Evolutionary conservation across 495 filamentous ascomycete genomes (phyloP).

Genomic region (Friedmanniomyces endolithicus): DNA sequence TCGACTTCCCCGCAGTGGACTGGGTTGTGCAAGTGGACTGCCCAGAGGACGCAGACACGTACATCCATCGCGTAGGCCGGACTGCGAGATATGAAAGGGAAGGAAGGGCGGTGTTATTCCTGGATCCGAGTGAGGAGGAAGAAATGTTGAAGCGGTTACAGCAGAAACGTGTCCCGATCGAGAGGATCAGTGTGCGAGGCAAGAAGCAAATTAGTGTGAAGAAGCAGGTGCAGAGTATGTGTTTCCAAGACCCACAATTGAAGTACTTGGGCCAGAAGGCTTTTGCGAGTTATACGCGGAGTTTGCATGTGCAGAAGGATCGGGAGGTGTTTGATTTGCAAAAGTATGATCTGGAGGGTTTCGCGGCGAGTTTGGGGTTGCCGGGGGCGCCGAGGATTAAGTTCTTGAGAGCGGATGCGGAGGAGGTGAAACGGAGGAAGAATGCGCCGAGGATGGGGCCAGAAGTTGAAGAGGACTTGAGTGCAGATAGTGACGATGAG

Average conservation of each 20-base stretch:
- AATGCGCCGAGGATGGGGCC: constrained; percentile 41
- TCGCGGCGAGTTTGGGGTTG: constrained; percentile 70
- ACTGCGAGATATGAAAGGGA: constrained; percentile 87
- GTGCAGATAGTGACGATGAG: constrained; percentile 23
- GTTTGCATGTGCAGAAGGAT: constrained; percentile 78
- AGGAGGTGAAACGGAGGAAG: constrained; percentile 52
- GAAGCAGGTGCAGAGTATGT: constrained; percentile 76
- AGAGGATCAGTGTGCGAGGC: constrained; percentile 67
- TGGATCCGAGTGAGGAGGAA: constrained; percentile 81
- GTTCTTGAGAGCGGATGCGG: constrained; percentile 77
- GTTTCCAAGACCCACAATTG: constrained; percentile 85
- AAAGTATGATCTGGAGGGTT: constrained; percentile 70
- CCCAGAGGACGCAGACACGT: constrained; percentile 91
- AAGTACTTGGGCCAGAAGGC: constrained; percentile 96
- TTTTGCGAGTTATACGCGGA: constrained; percentile 76
- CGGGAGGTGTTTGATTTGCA: constrained; percentile 81
- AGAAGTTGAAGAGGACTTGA: constrained; percentile 28
- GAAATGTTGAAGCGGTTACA: constrained; percentile 72
- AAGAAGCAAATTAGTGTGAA: constrained; percentile 83
- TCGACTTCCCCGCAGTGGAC: constrained; percentile 94
- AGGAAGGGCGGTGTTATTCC: constrained; percentile 78
- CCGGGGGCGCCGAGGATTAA: constrained; percentile 84
- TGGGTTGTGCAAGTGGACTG: constrained; percentile 96
- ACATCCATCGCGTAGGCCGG: constrained; percentile 91
- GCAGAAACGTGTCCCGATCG: constrained; percentile 76